Percentiles rank a stretch among this genome's conserved stretches.
phyloP scores from a whole-genome alignment of 805 yeast species.

The Brettanomyces sp. region DNA sequence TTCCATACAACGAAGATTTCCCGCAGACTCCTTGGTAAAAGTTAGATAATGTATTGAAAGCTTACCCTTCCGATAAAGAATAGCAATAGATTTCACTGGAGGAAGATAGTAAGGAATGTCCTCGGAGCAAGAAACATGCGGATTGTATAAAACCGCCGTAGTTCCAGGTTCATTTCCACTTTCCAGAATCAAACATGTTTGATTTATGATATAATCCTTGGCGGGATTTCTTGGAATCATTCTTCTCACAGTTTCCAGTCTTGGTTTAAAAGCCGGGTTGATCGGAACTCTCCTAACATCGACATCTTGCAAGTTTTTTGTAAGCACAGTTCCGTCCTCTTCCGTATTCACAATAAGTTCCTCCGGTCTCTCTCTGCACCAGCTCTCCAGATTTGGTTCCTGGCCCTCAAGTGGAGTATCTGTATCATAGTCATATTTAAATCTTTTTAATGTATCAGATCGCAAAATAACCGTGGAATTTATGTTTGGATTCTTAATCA shows the following conservation, averaged over 20 bases:
- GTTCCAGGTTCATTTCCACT: constrained; percentile 27
- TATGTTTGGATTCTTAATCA: constrained; percentile 77
- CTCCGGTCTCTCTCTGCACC: constrained; percentile 21
- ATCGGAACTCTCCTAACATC: constrained; percentile 29
- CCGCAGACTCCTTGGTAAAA: constrained; percentile 28
- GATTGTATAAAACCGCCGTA: constrained; percentile 61
- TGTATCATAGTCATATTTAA: constrained; percentile 27
- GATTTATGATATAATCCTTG: constrained; percentile 75
- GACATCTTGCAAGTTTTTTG: constrained; percentile 30
- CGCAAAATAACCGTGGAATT: constrained; percentile 86
- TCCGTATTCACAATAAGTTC: constrained; percentile 21
- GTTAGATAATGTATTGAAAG: constrained; percentile 74
- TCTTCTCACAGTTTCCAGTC: constrained; percentile 60
- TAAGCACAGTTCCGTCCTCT: constrained; percentile 9
- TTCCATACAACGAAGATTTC: constrained; percentile 24
- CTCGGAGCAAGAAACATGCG: constrained; percentile 53
- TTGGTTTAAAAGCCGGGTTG: constrained; percentile 23
- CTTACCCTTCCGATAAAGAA: constrained; percentile 37
- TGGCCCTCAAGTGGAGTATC: constrained; percentile 18
- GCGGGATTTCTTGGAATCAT: constrained; percentile 88
- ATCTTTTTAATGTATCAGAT: constrained; percentile 67
- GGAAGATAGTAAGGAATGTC: constrained; percentile 89
- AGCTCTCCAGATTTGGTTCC: constrained; percentile 17
- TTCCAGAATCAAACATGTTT: constrained; percentile 56
- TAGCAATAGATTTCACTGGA: constrained; percentile 68